Evolutionary conservation across 306 rosid species (phyloP), one percentile per base, ranked within the genome.

Genomic region (Ormosia emarginata): DNA sequence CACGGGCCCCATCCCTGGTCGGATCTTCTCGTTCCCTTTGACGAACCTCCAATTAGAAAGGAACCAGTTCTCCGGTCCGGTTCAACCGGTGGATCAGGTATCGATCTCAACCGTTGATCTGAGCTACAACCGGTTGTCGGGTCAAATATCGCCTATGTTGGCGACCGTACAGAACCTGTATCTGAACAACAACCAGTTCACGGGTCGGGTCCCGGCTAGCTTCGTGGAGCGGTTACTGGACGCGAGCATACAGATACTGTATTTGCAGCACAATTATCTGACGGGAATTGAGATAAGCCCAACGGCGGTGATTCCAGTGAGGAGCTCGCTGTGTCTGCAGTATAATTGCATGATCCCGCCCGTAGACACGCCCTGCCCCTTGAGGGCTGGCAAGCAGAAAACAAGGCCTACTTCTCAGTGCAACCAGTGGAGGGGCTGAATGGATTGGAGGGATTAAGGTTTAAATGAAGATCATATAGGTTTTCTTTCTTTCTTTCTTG

Each of bases 331-430:
- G 88, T 96, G 99, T 85, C 90, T 96, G 24, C 97, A 96, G 90
- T 96, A 93, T 15, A 96, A 96, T 17, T 96, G 99, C 44, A 96
- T 96, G 99, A 98, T 96, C 69, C 98, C 95, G 2, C 99, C 99
- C 63, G 77, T 96, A 15, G 88, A 87, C 87, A 79, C 98, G 3
- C 97, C 98, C 0, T 96, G 99, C 83, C 99, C 99, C 4, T 79
- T 89, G 44, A 89, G 84, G 74, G 89, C 98, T 2, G 99, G 99
- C 4, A 93, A 61, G 0, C 89, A 90, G 93, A 96, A 82, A 78
- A 76, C 95, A 0, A 81, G 99, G 69, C 99, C 99, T 0, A 85
- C 85, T 3, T n/a, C 85, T 11, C 99, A 96, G 81, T 96, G 99
- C 70, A 92, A 78, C 74, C 84, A 92, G 81, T 92, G 90, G 90